Conservation (phyloP, 1,139 yeast species). For the Citeromyces siamensis region DNA sequence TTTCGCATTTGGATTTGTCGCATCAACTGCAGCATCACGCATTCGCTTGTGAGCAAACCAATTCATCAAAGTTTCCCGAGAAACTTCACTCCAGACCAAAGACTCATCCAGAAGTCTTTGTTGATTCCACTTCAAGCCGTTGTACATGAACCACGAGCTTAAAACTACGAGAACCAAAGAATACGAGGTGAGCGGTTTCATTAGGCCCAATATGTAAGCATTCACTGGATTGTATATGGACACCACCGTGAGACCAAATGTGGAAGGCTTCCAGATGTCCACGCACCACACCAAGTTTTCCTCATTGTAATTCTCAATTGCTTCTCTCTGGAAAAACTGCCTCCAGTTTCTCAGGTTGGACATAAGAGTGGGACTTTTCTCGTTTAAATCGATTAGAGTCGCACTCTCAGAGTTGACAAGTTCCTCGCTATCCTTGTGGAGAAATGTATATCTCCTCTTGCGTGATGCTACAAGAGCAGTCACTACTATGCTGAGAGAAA, state of each 20-base stretch:
- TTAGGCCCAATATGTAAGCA: neutral
- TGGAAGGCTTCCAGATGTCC: neutral
- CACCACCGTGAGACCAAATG: neutral
- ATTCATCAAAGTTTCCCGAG: neutral
- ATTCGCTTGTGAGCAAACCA: neutral
- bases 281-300: conserved; percentile 3
- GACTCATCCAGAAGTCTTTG: conserved; percentile 1
- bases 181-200: neutral
- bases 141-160: neutral
- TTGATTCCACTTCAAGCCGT: neutral
- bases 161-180: neutral
- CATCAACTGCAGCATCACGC: conserved; percentile 3
- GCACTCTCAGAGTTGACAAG: conserved; percentile 2
- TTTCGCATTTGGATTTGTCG: neutral
- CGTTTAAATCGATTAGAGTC: neutral
- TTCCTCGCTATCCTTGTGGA: conserved; percentile 1
- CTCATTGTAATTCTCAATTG: neutral
- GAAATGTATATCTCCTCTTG: neutral
- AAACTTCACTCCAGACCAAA: neutral
- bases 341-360: neutral
- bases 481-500: neutral
- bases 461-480: neutral
- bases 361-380: neutral
- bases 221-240: conserved; percentile 1
- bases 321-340: neutral